A percentile compares a stretch with the other conserved stretches of the same genome.
These are phyloP conservation scores for Ceratobasidium sp. DNA, from an alignment of 1,284 basidiomycete genomes.

Conservation along the genomic window DNA sequence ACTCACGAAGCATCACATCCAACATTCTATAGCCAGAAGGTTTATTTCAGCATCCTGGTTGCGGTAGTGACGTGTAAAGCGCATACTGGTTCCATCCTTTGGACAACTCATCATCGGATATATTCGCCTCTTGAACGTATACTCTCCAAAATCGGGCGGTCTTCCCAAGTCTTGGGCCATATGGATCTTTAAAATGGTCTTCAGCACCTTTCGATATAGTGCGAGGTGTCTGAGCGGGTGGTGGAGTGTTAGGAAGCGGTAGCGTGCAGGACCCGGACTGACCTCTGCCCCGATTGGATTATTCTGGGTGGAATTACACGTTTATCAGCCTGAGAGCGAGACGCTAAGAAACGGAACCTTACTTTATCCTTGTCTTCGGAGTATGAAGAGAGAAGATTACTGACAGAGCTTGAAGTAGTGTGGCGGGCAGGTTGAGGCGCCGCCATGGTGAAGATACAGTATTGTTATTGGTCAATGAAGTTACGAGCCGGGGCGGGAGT, in stretches of 20 bases:
- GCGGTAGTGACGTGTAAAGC: neutral
- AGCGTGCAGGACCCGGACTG: no score
- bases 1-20: slow-evolving; percentile 16
- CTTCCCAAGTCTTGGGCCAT: neutral
- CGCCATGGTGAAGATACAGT: no score
- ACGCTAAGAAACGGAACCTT: no score
- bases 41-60: neutral
- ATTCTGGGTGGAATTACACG: no score
- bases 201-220: neutral
- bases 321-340: no score
- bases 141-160: slow-evolving; percentile 8
- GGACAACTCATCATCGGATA: slow-evolving; percentile 3
- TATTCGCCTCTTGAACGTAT: slow-evolving; percentile 18
- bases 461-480: no score
- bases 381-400: no score
- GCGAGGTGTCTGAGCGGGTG: neutral
- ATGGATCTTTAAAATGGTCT: slow-evolving; percentile 3
- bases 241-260: slow-evolving; percentile 4
- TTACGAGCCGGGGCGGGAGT: no score
- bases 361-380: no score
- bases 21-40: neutral
- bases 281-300: no score
- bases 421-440: no score
- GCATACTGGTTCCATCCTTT: slow-evolving; percentile 17
- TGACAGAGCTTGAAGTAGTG: no score